phyloP scores from a whole-genome alignment of 2,329 filamentous ascomycete species.

The Ophioceras dolichostomum region DNA sequence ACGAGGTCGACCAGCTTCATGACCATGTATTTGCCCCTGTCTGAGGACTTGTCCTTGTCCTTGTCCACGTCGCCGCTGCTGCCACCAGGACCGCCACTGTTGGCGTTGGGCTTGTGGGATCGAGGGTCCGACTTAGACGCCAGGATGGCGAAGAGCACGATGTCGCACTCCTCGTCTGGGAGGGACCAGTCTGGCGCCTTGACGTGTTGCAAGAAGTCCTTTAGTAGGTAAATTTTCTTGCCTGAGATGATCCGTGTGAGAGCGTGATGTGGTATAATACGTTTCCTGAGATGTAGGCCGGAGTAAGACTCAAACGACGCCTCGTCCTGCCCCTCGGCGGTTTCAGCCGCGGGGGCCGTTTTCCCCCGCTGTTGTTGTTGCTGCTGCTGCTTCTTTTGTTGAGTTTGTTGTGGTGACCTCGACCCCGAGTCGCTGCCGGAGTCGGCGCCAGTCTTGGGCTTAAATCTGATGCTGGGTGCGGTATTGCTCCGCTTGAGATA shows the following conservation, averaged over 20 bases:
- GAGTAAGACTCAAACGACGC: slow-evolving; percentile 77
- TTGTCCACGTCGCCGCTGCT: background rate
- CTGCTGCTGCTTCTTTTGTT: slow-evolving; percentile 3
- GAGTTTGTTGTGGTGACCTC: slow-evolving; percentile 8
- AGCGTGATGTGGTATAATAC: slow-evolving; percentile 70
- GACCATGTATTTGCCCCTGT: slow-evolving; percentile 82
- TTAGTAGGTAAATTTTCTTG: slow-evolving; percentile 67
- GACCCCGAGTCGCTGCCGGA: background rate
- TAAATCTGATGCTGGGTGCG: slow-evolving; percentile 16
- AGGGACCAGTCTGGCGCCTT: slow-evolving; percentile 74
- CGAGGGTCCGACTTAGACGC: slow-evolving; percentile 79
- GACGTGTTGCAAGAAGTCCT: slow-evolving; percentile 68
- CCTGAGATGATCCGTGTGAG: slow-evolving; percentile 66
- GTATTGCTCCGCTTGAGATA: slow-evolving; percentile 31
- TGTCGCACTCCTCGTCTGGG: slow-evolving; percentile 74
- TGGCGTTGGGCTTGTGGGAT: slow-evolving; percentile 36
- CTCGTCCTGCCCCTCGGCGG: slow-evolving; percentile 28
- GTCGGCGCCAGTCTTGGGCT: background rate
- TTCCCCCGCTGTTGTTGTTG: background rate
- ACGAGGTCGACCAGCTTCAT: slow-evolving; percentile 78
- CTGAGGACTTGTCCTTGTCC: slow-evolving; percentile 31
- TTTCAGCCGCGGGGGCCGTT: no score
- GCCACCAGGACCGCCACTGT: no score
- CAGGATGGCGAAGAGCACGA: slow-evolving; percentile 79
- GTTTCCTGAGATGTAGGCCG: slow-evolving; percentile 67